Conservation (phyloP, 2,329 filamentous ascomycete species). For the Exophiala bonariae region DNA sequence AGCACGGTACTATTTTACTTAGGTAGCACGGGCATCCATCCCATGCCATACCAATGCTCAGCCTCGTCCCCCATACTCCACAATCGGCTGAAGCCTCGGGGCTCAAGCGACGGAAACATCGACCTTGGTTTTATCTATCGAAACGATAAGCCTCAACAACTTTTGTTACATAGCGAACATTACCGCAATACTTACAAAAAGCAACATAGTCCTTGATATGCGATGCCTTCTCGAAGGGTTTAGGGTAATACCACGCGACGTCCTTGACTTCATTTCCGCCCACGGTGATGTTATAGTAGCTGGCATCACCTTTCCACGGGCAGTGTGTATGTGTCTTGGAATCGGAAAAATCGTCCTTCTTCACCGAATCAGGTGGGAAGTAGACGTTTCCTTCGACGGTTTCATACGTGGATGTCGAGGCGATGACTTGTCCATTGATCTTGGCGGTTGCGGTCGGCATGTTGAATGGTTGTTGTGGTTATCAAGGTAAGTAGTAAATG, state of each 20-base stretch:
- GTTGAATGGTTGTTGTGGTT: slow-evolving; percentile 5
- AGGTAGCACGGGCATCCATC: too few species aligned
- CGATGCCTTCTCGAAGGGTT: slow-evolving; percentile 49
- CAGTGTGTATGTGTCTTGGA: slow-evolving; percentile 53
- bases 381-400: slow-evolving; percentile 62
- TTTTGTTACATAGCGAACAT: slow-evolving; percentile 2
- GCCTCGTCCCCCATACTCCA: too few species aligned
- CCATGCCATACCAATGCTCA: too few species aligned
- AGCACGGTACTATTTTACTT: too few species aligned
- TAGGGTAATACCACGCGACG: slow-evolving; percentile 61
- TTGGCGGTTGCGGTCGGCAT: slow-evolving; percentile 48
- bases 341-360: slow-evolving; percentile 43
- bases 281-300: slow-evolving; percentile 56
- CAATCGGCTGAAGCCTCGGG: too few species aligned
- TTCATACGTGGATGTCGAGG: slow-evolving; percentile 53
- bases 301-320: slow-evolving; percentile 59
- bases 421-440: slow-evolving; percentile 51
- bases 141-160: slow-evolving; percentile 1
- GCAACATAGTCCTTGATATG: slow-evolving; percentile 58
- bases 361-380: slow-evolving; percentile 49
- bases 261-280: slow-evolving; percentile 52
- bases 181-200: slow-evolving; percentile 50
- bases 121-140: slow-evolving; percentile 19
- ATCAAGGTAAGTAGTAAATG: too few species aligned
- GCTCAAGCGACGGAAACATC: slow-evolving; percentile 7